phyloP scores from a whole-genome alignment of 257 asterid genomes.

The Capsicum baccatum region DNA sequence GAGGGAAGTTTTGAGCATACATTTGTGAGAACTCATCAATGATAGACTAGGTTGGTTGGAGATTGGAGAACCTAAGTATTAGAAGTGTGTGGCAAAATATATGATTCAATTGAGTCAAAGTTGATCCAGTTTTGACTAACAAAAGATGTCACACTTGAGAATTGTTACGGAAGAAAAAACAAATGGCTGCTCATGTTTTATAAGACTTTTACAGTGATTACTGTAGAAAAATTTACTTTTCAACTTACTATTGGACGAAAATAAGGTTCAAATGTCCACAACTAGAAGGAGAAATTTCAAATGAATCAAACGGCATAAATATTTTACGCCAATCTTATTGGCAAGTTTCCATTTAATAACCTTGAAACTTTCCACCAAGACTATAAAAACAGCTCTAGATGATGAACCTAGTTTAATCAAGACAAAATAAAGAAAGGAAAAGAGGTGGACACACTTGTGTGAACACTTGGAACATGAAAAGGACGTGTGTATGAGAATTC shows the following conservation, averaged over 20 bases:
- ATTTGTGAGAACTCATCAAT: constrained; percentile 32
- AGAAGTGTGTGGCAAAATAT: neutral
- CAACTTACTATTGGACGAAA: neutral
- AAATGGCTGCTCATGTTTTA: neutral
- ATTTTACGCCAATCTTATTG: neutral
- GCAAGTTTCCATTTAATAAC: neutral
- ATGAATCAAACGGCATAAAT: neutral
- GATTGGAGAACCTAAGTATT: constrained; percentile 1
- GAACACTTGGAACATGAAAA: neutral
- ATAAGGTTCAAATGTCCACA: neutral
- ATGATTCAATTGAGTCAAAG: constrained; percentile 17
- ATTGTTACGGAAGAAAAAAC: neutral
- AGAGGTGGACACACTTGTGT: neutral
- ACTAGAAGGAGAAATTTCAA: constrained; percentile 26
- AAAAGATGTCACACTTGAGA: constrained; percentile 7
- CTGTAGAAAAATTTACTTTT: neutral
- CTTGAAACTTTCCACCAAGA: neutral
- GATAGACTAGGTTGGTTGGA: constrained; percentile 7
- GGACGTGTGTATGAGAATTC: neutral
- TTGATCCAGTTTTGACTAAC: constrained; percentile 22
- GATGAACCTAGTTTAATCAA: neutral
- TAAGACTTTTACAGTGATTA: neutral
- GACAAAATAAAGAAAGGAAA: neutral
- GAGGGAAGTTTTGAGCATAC: constrained; percentile 26
- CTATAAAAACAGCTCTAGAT: neutral